These are phyloP conservation scores for Aspergillus sp. DNA, from an alignment of 2,329 filamentous ascomycete genomes.

Conservation along the genomic window DNA sequence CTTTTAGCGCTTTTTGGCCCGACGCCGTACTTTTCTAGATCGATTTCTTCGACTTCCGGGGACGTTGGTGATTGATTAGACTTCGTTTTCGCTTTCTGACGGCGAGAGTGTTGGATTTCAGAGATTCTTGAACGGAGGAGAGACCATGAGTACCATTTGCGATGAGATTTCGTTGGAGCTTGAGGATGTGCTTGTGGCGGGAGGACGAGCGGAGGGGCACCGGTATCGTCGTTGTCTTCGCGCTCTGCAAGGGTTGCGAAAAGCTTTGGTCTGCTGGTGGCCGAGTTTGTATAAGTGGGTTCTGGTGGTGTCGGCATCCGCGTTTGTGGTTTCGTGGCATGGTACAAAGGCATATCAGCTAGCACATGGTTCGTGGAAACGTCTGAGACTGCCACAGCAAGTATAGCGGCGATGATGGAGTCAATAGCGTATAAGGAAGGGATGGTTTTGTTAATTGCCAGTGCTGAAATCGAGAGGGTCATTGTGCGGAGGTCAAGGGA, in stretches of 20 bases:
- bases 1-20: slow-evolving; percentile 27
- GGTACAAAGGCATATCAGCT: slow-evolving; percentile 35
- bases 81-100: slow-evolving; percentile 26
- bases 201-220: slow-evolving; percentile 15
- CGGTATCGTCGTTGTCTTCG: slow-evolving; percentile 37
- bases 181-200: slow-evolving; percentile 7
- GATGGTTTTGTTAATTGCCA: slow-evolving; percentile 41
- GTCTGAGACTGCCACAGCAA: slow-evolving; percentile 47
- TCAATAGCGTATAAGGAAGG: slow-evolving; percentile 51
- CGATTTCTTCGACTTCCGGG: slow-evolving; percentile 44
- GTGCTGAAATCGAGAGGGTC: slow-evolving; percentile 42
- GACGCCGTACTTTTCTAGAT: slow-evolving; percentile 46
- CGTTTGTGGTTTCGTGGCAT: slow-evolving; percentile 14
- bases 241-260: slow-evolving; percentile 43
- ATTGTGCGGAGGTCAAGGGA: slow-evolving; percentile 45
- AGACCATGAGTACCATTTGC: slow-evolving; percentile 19
- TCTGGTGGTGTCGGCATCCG: slow-evolving; percentile 18
- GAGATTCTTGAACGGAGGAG: slow-evolving; percentile 11
- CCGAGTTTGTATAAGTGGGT: not conserved
- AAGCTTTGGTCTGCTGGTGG: slow-evolving; percentile 18
- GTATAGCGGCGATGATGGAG: slow-evolving; percentile 46
- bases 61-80: slow-evolving; percentile 16
- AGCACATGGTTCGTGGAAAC: slow-evolving; percentile 40
- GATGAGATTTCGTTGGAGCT: not conserved
- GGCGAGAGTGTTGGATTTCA: not conserved